Evolutionary conservation across 2,329 filamentous ascomycete species (phyloP), one percentile per base, ranked within the genome.

Genomic region (Penicillium sp.): DNA sequence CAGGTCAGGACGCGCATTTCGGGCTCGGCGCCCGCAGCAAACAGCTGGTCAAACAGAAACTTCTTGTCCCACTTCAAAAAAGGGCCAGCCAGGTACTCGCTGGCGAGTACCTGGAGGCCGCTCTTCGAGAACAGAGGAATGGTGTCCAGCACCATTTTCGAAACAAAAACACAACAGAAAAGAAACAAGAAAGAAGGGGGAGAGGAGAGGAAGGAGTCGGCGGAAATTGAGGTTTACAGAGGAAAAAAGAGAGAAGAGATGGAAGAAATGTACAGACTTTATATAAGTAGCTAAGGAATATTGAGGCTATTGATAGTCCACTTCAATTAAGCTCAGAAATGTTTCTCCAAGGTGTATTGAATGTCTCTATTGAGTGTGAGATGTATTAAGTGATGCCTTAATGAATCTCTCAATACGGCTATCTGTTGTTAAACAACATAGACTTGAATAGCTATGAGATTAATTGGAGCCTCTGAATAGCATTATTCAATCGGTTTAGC

Each of bases 51-150:
- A 14, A 59, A 38, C 12, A 48, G 26, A 37, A 19, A 44, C 2
- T 30, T 8, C 9, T 50, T 12, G 41, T 45, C 54, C 41, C 36
- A 53, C 22, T 33, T 36, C n/a, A 43, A 31, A 42, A 33, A 11
- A 43, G 19, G 4, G 19, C 45, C 52, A 31, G 16, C 25, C 52
- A 17, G 37, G 52, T 54, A 54, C 45, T 28, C 25, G 52, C 38
- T 17, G 16, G 52, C 52, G 12, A 54, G 38, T 50, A 43, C 33
- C 52, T 50, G 52, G 38, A 50, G 46, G 38, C 31, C 46, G 8
- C 25, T 43, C 38, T 43, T 42, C 12, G 43, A 50, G 46, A 54
- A 54, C 17, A 31, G 44, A 26, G 46, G n/a, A 33, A 31, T 28
- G 41, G 41, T 25, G 41, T 31, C 41, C 31, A 46, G 50, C 41